Evolutionary conservation across 2,329 filamentous ascomycete genomes (phyloP).

Genomic region (Stagonosporopsis cucurbitacearum): DNA sequence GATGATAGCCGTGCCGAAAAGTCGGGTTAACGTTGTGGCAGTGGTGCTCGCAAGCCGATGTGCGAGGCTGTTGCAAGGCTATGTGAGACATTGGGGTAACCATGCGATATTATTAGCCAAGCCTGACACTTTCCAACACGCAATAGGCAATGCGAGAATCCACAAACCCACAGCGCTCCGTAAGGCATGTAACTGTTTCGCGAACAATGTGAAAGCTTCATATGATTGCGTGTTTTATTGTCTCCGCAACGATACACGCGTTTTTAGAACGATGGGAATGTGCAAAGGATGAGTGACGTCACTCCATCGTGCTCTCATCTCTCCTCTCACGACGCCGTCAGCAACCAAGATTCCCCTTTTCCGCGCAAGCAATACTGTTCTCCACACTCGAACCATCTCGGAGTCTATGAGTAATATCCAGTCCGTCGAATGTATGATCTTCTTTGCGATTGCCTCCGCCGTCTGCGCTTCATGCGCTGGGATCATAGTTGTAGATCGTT

Average conservation of each 20-base stretch:
- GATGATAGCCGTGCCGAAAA: neutral
- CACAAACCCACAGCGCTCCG: no score
- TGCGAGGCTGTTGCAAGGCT: constrained; percentile 8
- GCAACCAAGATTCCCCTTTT: neutral
- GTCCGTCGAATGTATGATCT: neutral
- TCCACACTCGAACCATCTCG: neutral
- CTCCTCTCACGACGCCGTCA: neutral
- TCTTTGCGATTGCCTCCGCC: neutral
- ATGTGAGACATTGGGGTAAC: neutral
- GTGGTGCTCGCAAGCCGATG: neutral
- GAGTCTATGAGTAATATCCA: neutral
- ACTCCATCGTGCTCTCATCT: neutral
- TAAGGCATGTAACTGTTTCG: no score
- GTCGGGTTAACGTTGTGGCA: neutral
- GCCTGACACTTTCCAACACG: no score
- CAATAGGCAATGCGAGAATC: neutral
- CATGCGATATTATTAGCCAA: neutral
- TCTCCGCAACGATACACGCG: neutral
- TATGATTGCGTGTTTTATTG: neutral
- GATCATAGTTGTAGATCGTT: neutral
- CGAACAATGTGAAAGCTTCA: no score
- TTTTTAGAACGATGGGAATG: neutral
- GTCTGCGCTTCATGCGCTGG: neutral
- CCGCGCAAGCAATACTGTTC: no score
- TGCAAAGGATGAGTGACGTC: neutral